Percentiles rank a stretch among this genome's conserved stretches.
Evolutionary conservation across 2,329 filamentous ascomycete species (phyloP).

Genomic region (Neofusicoccum parvum): DNA sequence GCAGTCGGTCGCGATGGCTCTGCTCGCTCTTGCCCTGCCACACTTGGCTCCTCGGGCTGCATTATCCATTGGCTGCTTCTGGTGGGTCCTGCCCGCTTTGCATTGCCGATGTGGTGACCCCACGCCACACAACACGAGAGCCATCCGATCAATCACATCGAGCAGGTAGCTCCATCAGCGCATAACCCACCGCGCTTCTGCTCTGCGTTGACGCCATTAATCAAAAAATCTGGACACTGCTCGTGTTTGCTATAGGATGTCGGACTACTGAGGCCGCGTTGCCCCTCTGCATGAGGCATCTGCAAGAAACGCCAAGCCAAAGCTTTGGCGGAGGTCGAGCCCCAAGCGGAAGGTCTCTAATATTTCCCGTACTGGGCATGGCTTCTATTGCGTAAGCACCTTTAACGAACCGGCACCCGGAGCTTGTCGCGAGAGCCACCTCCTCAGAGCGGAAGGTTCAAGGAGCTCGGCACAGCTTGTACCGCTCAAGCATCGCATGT

Average conservation of each 20-base stretch:
- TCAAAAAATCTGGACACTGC: not conserved
- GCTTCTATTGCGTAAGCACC: not conserved
- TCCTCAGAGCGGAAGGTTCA: not conserved
- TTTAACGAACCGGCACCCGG: not conserved
- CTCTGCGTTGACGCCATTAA: too few species aligned
- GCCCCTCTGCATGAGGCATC: not conserved
- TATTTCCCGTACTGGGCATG: not conserved
- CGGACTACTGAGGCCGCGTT: too few species aligned
- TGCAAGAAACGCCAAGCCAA: not conserved
- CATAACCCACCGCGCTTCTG: too few species aligned
- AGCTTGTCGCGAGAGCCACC: not conserved
- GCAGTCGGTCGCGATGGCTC: too few species aligned
- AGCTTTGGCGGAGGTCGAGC: not conserved
- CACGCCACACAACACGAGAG: too few species aligned
- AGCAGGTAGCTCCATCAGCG: too few species aligned
- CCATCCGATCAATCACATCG: too few species aligned
- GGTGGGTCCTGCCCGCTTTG: too few species aligned
- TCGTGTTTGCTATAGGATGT: not conserved
- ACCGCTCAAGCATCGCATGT: not conserved
- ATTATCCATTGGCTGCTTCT: too few species aligned
- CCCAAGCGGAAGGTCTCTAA: not conserved
- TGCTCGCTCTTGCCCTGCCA: too few species aligned
- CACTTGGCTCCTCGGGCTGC: too few species aligned
- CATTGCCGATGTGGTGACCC: too few species aligned
- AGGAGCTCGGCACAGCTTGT: not conserved